Percentiles rank a stretch among this genome's conserved stretches.
These are phyloP conservation scores for Nidula microcarpa DNA, from an alignment of 768 basidiomycete species.

Conservation along the genomic window DNA sequence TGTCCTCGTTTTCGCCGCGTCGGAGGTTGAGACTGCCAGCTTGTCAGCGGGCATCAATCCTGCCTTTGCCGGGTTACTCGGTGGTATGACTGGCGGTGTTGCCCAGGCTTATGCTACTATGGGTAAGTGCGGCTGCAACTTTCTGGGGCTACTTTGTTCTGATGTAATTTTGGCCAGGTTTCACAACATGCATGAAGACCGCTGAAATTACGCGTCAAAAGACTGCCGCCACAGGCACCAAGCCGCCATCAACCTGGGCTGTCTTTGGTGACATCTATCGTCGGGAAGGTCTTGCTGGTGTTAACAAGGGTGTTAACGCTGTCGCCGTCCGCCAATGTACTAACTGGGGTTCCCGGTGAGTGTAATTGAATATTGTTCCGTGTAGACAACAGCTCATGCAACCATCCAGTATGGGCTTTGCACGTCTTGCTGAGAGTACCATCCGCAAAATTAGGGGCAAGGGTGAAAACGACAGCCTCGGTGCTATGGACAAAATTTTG, in stretches of 20 bases:
- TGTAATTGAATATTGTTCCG: not conserved
- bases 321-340: conserved; percentile 91
- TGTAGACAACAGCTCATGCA: not conserved
- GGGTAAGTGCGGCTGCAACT: conserved; percentile 58
- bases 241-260: conserved; percentile 90
- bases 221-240: conserved; percentile 77
- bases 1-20: conserved; percentile 93
- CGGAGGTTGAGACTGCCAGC: conserved; percentile 81
- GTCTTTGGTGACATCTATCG: conserved; percentile 95
- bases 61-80: conserved; percentile 82
- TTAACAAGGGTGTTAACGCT: conserved; percentile 99
- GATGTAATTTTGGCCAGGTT: conserved; percentile 49
- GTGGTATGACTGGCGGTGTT: conserved; percentile 97
- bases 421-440: conserved; percentile 80
- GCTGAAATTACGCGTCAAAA: conserved; percentile 97
- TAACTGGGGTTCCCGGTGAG: conserved; percentile 89
- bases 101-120: conserved; percentile 99
- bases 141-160: conserved; percentile 5
- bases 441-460: conserved; percentile 82
- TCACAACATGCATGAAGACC: conserved; percentile 99
- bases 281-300: conserved; percentile 88
- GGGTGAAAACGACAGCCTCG: conserved; percentile 67
- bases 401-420: conserved; percentile 85
- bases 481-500: conserved; percentile 82
- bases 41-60: conserved; percentile 70